Percentiles rank a stretch among this genome's conserved stretches.
These are phyloP conservation scores for Penicillium decumbens DNA, from an alignment of 2,329 filamentous ascomycete genomes.

Conservation along the genomic window DNA sequence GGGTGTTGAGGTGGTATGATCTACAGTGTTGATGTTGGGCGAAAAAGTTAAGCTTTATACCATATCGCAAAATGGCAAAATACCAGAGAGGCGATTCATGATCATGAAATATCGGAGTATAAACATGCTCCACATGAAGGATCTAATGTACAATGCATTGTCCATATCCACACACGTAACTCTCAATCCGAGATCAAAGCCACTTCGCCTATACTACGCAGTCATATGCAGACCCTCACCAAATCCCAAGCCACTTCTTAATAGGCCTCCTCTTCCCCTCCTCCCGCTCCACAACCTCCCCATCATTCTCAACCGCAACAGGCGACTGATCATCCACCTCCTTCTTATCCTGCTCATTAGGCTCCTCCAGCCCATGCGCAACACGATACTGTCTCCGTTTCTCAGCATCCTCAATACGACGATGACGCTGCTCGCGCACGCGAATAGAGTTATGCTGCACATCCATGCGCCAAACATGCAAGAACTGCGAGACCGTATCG, in stretches of 20 bases:
- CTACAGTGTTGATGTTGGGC: neutral
- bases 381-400: conserved; percentile 82
- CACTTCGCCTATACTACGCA: neutral
- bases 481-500: conserved; percentile 58
- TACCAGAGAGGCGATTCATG: conserved; percentile 18
- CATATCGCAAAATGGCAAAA: conserved; percentile 12
- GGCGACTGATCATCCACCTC: conserved; percentile 37
- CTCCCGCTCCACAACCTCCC: conserved; percentile 31
- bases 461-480: conserved; percentile 72
- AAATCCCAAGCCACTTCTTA: conserved; percentile 84
- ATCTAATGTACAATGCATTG: conserved; percentile 14
- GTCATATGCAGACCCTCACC: conserved; percentile 44
- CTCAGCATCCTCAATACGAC: conserved; percentile 75
- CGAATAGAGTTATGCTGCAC: conserved; percentile 64
- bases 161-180: neutral
- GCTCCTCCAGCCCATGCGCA: conserved; percentile 71
- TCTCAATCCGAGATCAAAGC: neutral
- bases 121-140: neutral
- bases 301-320: conserved; percentile 25
- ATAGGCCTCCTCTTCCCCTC: conserved; percentile 49
- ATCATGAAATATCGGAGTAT: conserved; percentile 6
- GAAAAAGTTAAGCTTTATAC: conserved; percentile 12
- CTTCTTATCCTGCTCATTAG: conserved; percentile 33
- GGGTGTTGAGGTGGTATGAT: conserved; percentile 58
- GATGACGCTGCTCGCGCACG: conserved; percentile 66